These are phyloP conservation scores for Chimonanthus praecox DNA, from an alignment of 164 flowering plant genomes.

Conservation along the genomic window DNA sequence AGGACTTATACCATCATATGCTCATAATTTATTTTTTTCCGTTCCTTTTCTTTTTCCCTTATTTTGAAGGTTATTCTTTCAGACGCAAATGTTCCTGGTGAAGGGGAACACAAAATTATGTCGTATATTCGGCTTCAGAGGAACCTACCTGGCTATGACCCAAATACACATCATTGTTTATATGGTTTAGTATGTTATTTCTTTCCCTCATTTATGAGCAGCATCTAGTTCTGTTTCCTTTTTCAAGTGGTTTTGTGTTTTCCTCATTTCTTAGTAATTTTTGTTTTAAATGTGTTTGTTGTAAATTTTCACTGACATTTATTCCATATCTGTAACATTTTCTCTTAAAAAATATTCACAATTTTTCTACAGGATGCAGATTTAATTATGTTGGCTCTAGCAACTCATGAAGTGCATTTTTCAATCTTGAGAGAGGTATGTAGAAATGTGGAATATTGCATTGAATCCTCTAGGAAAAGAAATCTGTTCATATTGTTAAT, in stretches of 20 bases:
- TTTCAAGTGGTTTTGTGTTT: neutral
- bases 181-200: slow-evolving; percentile 83
- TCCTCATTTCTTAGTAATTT: neutral
- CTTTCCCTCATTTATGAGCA: slow-evolving; percentile 3
- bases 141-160: slow-evolving; percentile 89
- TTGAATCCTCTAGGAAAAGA: neutral
- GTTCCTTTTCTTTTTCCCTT: neutral
- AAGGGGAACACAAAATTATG: slow-evolving; percentile 98
- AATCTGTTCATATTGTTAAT: neutral
- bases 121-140: slow-evolving; percentile 93
- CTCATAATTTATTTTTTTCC: neutral
- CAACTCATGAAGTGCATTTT: slow-evolving; percentile 96
- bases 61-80: slow-evolving; percentile 83
- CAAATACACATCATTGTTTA: slow-evolving; percentile 96
- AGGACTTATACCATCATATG: slow-evolving; percentile 2
- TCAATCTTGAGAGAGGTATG: slow-evolving; percentile 89
- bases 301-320: neutral
- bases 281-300: neutral
- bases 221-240: slow-evolving; percentile 1
- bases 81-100: slow-evolving; percentile 99
- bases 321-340: neutral
- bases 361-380: slow-evolving; percentile 74
- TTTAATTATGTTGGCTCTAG: slow-evolving; percentile 90
- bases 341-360: too few species aligned
- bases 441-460: neutral